phyloP scores from a whole-genome alignment of 331 rosid species.

The Dryas integrifolia region DNA sequence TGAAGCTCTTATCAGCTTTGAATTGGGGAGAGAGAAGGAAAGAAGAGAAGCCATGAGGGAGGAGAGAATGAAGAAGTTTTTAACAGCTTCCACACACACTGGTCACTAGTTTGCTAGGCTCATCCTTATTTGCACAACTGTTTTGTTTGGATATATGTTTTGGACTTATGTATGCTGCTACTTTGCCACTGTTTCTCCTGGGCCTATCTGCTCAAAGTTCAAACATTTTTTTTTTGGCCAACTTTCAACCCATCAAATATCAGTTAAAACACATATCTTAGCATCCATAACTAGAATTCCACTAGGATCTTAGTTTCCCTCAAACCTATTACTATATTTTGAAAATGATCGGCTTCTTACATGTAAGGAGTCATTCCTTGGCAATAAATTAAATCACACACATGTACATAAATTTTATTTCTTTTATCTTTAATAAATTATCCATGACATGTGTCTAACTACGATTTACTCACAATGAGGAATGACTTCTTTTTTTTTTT shows the following conservation, averaged over 20 bases:
- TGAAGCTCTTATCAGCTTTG: conserved; percentile 48
- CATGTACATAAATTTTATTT: no score
- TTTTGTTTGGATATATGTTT: conserved; percentile 33
- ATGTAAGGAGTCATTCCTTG: no score
- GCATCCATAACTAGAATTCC: no score
- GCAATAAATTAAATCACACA: no score
- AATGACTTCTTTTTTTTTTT: no score
- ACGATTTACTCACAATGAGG: no score
- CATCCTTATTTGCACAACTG: conserved; percentile 36
- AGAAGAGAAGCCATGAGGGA: conserved; percentile 79
- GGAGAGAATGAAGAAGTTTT: conserved; percentile 32
- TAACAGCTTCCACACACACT: conserved; percentile 55
- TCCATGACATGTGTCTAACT: no score
- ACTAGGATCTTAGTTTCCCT: no score
- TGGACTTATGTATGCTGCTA: conserved; percentile 8
- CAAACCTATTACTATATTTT: no score
- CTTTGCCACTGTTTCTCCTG: not conserved
- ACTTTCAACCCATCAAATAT: not conserved
- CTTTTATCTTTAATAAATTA: no score
- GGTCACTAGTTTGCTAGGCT: conserved; percentile 39
- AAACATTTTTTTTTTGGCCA: not conserved
- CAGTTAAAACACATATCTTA: no score
- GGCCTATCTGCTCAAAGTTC: not conserved
- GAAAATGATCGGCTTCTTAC: no score
- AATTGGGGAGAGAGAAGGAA: conserved; percentile 73